Percentiles rank a stretch among this genome's conserved stretches.
Evolutionary conservation across 2,329 filamentous ascomycete species (phyloP).

Genomic region (Diaporthe aspalathi): DNA sequence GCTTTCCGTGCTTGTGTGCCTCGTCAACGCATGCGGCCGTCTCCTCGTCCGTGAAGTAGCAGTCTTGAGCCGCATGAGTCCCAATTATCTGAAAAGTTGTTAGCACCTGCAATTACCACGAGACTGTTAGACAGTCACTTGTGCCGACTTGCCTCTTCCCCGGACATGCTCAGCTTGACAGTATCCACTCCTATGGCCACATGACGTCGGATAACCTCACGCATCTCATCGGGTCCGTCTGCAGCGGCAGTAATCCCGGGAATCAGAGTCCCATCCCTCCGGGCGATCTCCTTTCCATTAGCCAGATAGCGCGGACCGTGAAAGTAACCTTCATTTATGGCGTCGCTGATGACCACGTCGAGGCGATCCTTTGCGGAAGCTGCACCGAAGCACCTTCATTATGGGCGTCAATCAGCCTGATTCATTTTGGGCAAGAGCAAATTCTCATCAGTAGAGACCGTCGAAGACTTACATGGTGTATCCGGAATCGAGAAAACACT

Average conservation of each 20-base stretch:
- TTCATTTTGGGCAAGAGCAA: neutral
- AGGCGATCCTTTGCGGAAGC: conserved; percentile 59
- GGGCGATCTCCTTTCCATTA: conserved; percentile 61
- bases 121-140: too few species aligned
- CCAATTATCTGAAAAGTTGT: conserved; percentile 42
- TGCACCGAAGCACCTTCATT: conserved; percentile 53
- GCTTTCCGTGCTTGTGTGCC: conserved; percentile 52
- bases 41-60: conserved; percentile 59
- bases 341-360: conserved; percentile 59
- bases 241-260: conserved; percentile 49
- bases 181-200: conserved; percentile 54
- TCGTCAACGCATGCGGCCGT: conserved; percentile 61
- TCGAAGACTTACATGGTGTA: conserved; percentile 55
- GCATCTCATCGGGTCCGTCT: conserved; percentile 55
- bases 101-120: neutral
- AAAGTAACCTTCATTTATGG: conserved; percentile 60
- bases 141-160: conserved; percentile 19
- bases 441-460: neutral
- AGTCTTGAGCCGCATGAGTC: conserved; percentile 53
- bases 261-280: conserved; percentile 56
- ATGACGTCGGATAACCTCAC: conserved; percentile 52
- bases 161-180: conserved; percentile 57
- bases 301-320: conserved; percentile 60
- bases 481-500: conserved; percentile 59
- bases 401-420: neutral